Evolutionary conservation across 2,329 filamentous ascomycete genomes (phyloP), one percentile per base, ranked within the genome.

Genomic region (Cucurbitaria berberidis): DNA sequence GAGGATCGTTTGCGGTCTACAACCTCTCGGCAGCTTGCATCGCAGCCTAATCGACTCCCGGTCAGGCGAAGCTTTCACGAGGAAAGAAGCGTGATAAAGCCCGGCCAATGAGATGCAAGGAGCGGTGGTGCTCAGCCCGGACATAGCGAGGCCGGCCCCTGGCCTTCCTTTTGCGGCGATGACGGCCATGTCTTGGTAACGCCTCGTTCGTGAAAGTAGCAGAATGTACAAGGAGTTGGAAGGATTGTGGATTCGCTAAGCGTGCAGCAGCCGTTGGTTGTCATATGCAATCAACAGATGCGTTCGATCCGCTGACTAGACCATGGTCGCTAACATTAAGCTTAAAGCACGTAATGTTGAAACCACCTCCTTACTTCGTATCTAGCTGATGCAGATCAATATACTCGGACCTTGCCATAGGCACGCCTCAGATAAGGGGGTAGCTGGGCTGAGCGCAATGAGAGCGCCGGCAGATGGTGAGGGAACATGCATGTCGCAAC

Each of bases 341-440:
- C 69, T 72, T 72, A 67, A 68, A 66, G 64, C 63, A 67, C 63
- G 59, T 64, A 63, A 51, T 53, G 44, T 27, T 45, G 24, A 59
- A 63, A 62, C 45, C 62, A 71, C 68, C 69, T 73, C 67, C 71
- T 69, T 56, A 34, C 58, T 70, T 66, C 22, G 53, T 66, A 60
- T 38, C 45, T 62, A 62, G 49, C 38, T 39, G 47, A 56, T 59
- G 66, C 62, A 63, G 57, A 66, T 67, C 66, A 70, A 69, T 69
- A 59, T 65, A 66, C 49, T 43, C n/a, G 46, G 54, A 40, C 55
- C 58, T 48, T 38, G 53, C 45, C 40, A 54, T 63, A 63, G 58
- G 61, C 55, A 62, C 57, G 62, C 50, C 46, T 53, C 39, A 59
- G 68, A 69, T 69, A 71, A 70, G 60, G 48, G 58, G 60, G 63